phyloP scores from a whole-genome alignment of 257 asterid genomes.

The Nicotiana paniculata region DNA sequence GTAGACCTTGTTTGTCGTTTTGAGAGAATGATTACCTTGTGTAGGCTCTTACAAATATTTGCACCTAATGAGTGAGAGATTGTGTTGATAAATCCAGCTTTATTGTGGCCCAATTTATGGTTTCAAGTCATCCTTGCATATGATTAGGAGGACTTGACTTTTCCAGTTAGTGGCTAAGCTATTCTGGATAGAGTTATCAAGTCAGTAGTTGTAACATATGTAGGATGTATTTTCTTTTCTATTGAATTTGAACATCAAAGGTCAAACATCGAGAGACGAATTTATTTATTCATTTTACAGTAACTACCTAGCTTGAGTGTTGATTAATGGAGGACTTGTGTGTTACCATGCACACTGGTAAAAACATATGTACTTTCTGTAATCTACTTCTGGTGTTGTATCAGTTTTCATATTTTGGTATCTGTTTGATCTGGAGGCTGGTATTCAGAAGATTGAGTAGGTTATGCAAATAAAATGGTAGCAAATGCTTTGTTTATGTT shows the following conservation, averaged over 20 bases:
- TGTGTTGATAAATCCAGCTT: background rate
- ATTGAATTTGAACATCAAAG: background rate
- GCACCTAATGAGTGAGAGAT: background rate
- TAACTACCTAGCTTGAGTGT: background rate
- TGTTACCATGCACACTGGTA: background rate
- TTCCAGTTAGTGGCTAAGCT: background rate
- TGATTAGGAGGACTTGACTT: background rate
- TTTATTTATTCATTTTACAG: background rate
- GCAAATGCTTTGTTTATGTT: background rate
- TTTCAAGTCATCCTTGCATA: background rate
- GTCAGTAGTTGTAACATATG: background rate
- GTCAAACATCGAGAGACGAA: background rate
- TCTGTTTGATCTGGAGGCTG: background rate
- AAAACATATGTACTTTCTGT: background rate
- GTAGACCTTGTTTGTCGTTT: slow-evolving; percentile 2
- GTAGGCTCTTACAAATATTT: background rate
- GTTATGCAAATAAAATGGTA: background rate
- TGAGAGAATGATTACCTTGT: background rate
- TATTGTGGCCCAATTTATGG: background rate
- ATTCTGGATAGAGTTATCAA: background rate
- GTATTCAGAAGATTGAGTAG: background rate
- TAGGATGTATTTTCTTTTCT: background rate
- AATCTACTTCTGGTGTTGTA: background rate
- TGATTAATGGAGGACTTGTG: background rate
- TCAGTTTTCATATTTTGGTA: background rate